Conservation (phyloP, 495 filamentous ascomycete species). For the Aspergillus taichungensis region DNA sequence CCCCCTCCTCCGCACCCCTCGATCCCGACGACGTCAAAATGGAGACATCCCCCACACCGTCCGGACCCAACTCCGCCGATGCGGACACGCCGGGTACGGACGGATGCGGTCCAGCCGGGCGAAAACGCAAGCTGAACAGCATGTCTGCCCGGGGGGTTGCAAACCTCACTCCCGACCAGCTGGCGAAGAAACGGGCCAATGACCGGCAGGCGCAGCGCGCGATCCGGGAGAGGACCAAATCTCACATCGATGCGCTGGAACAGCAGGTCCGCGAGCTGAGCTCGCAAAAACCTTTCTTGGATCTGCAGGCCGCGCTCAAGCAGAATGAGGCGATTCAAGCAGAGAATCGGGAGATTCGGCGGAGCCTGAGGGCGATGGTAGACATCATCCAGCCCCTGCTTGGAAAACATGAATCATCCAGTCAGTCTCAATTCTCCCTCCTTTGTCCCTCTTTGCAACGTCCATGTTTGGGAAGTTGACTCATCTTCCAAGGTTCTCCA, state of each 20-base stretch:
- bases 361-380: conserved; percentile 50
- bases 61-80: conserved; percentile 22
- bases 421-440: conserved; percentile 11
- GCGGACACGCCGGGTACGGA: conserved; percentile 16
- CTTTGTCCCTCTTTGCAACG: background rate
- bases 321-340: conserved; percentile 61
- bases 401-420: conserved; percentile 19
- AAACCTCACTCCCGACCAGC: conserved; percentile 62
- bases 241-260: conserved; percentile 71
- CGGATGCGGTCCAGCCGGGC: conserved; percentile 19
- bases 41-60: conserved; percentile 26
- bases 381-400: conserved; percentile 57
- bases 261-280: conserved; percentile 60
- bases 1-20: conserved; percentile 2
- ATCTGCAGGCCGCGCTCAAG: conserved; percentile 59
- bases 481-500: conserved; percentile 4
- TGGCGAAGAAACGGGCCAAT: conserved; percentile 76
- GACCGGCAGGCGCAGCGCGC: conserved; percentile 83
- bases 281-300: conserved; percentile 67
- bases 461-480: background rate
- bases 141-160: conserved; percentile 59
- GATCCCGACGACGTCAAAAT: conserved; percentile 19
- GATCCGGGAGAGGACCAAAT: conserved; percentile 73
- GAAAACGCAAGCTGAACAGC: conserved; percentile 42
- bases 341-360: conserved; percentile 63